Conservation (phyloP, 768 basidiomycete species). For the Psilocybe cyanescens region DNA sequence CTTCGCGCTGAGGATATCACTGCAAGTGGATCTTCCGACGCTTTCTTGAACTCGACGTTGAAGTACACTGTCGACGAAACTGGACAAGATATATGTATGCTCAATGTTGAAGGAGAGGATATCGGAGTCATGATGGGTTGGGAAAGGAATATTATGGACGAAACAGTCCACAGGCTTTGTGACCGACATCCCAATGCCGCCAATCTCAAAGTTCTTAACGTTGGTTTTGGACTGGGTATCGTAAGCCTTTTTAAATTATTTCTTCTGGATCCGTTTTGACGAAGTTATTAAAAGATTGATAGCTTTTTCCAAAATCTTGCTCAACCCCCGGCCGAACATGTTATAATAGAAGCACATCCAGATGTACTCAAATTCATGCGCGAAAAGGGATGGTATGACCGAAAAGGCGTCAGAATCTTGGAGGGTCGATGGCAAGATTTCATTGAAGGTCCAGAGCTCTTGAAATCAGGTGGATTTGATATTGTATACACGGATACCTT, state of each 20-base stretch:
- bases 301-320: conserved; percentile 71
- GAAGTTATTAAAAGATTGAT: conserved; percentile 67
- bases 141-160: conserved; percentile 87
- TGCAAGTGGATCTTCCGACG: conserved; percentile 62
- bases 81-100: conserved; percentile 84
- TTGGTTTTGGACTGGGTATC: conserved; percentile 95
- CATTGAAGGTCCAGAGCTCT: conserved; percentile 60
- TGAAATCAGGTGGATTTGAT: conserved; percentile 78
- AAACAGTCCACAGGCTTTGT: conserved; percentile 74
- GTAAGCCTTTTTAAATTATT: conserved; percentile 44
- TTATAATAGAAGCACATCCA: conserved; percentile 94
- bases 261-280: conserved; percentile 1
- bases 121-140: conserved; percentile 99
- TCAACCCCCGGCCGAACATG: conserved; percentile 68
- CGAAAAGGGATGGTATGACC: conserved; percentile 75
- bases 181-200: conserved; percentile 48
- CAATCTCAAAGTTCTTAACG: conserved; percentile 76
- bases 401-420: conserved; percentile 75
- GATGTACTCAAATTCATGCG: conserved; percentile 88
- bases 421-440: conserved; percentile 96
- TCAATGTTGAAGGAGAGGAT: conserved; percentile 68
- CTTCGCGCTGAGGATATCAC: conserved; percentile 57
- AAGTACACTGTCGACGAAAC: conserved; percentile 68
- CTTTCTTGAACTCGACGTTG: conserved; percentile 74
- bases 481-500: conserved; percentile 93